phyloP scores from a whole-genome alignment of 2,329 filamentous ascomycete genomes.

The Xylaria sp. region DNA sequence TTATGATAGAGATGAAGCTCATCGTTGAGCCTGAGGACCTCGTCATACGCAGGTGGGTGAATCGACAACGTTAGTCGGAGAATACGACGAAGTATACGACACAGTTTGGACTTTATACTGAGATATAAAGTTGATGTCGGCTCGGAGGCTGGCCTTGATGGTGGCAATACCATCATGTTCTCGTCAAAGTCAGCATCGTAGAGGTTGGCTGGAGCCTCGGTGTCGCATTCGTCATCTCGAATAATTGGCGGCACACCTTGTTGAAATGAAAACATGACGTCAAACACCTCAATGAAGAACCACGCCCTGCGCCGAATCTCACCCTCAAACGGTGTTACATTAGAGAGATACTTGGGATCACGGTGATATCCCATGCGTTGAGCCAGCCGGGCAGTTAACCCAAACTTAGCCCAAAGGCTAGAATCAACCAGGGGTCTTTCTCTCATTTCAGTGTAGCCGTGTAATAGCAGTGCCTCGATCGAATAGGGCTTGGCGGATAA shows the following conservation, averaged over 20 bases:
- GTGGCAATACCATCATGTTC: slow-evolving; percentile 54
- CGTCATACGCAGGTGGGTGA: slow-evolving; percentile 50
- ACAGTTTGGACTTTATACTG: slow-evolving; percentile 56
- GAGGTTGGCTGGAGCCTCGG: slow-evolving; percentile 57
- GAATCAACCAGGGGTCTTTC: slow-evolving; percentile 56
- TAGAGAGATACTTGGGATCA: slow-evolving; percentile 56
- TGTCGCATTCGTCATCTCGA: slow-evolving; percentile 59
- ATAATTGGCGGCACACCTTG: slow-evolving; percentile 64
- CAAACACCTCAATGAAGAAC: slow-evolving; percentile 59
- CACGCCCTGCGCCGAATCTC: slow-evolving; percentile 63
- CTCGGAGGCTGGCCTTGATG: slow-evolving; percentile 55
- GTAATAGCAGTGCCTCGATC: slow-evolving; percentile 61
- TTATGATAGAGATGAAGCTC: slow-evolving; percentile 53
- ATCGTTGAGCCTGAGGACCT: slow-evolving; percentile 54
- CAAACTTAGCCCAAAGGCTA: slow-evolving; percentile 60
- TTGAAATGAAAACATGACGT: slow-evolving; percentile 62
- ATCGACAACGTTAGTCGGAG: slow-evolving; percentile 55
- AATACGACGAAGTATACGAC: slow-evolving; percentile 56
- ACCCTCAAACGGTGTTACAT: slow-evolving; percentile 59
- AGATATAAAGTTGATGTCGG: slow-evolving; percentile 57
- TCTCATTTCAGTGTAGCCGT: slow-evolving; percentile 56
- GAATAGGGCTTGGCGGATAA: slow-evolving; percentile 57
- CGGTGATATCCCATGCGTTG: slow-evolving; percentile 64
- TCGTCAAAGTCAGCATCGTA: slow-evolving; percentile 64
- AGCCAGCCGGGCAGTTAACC: slow-evolving; percentile 59